Base-by-base conservation (phyloP, 805 yeast genomes). In the Metschnikowia gruessii region DNA sequence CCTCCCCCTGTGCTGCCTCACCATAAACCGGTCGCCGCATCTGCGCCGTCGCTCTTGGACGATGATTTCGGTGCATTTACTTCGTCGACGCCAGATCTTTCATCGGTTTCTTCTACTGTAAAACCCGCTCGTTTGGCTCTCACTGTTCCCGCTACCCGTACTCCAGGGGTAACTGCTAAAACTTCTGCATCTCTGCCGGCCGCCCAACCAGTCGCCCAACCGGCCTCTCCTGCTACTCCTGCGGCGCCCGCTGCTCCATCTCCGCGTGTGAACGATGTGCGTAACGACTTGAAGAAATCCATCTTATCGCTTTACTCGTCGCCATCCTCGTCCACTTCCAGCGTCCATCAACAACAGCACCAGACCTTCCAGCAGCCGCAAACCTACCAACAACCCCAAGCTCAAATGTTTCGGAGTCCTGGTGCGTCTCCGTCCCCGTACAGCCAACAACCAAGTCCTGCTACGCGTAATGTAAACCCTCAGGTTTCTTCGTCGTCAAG, bases 231-330 rank as follows among this genome's bases (percentile, higher is more conserved):
- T 6, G 41, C 31, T 16, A 31, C 44, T 13, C 37, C 48, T 6
- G 26, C 24, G 15, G 40, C 37, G 6, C 33, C 48, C 4, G 26
- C 24, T 18, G 40, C 40, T 3, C 33, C 48, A 3, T 21, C 38
- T 5, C 41, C 48, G 17, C 35, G 40, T 5, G 44, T 22, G 13
- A 45, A 36, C 15, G 45, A 46, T 58, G 45, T 46, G 17, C 33
- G 56, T 29, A 36, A 18, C 3, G 97, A 92, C 60, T 75, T 94
- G 64, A 94, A 94, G 62, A 88, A 88, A 68, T 88, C 97, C 1
- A 94, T 94, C 49, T 69, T 94, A 49, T 89, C 97, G 19, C 75
- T 94, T 43, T 94, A 94, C 64, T 80, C 95, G 1, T 78, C 74
- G 12, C 75, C 75, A 16, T 64, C 74, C 1, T 64, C 87, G 2